These are phyloP conservation scores for Apiospora marii DNA, from an alignment of 2,329 filamentous ascomycete genomes.

Conservation along the genomic window DNA sequence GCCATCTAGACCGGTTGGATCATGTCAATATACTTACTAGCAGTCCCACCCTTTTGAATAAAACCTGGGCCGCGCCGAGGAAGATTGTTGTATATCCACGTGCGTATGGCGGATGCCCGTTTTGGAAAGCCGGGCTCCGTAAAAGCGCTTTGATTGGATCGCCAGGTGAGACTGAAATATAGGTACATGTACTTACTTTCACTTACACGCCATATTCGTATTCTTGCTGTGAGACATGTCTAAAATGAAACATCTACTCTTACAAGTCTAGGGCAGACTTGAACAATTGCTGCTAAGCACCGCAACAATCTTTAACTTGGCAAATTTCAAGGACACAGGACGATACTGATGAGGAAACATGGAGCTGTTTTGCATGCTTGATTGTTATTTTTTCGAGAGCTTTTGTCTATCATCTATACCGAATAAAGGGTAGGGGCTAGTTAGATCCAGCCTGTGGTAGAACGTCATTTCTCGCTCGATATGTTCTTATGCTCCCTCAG, in stretches of 20 bases:
- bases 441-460: not conserved
- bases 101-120: not conserved
- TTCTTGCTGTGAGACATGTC: not conserved
- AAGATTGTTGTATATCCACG: not conserved
- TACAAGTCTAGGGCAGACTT: not conserved
- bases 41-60: too few relatives aligned
- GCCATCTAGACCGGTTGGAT: too few relatives aligned
- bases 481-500: slow-evolving; percentile 35
- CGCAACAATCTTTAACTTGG: not conserved
- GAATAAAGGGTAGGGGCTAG: not conserved
- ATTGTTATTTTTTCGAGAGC: not conserved
- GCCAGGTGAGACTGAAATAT: not conserved
- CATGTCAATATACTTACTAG: not conserved
- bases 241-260: not conserved
- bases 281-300: not conserved
- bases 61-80: not conserved
- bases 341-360: not conserved
- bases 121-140: not conserved
- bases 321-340: not conserved
- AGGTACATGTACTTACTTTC: not conserved
- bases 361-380: not conserved
- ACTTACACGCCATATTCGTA: not conserved
- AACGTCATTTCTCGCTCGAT: not conserved
- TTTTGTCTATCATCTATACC: slow-evolving; percentile 1
- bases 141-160: too few relatives aligned